A percentile compares a stretch with the other conserved stretches of the same genome.
Evolutionary conservation across 139 green algal genomes (phyloP).

Genomic region (Chlamydomonas sp.): DNA sequence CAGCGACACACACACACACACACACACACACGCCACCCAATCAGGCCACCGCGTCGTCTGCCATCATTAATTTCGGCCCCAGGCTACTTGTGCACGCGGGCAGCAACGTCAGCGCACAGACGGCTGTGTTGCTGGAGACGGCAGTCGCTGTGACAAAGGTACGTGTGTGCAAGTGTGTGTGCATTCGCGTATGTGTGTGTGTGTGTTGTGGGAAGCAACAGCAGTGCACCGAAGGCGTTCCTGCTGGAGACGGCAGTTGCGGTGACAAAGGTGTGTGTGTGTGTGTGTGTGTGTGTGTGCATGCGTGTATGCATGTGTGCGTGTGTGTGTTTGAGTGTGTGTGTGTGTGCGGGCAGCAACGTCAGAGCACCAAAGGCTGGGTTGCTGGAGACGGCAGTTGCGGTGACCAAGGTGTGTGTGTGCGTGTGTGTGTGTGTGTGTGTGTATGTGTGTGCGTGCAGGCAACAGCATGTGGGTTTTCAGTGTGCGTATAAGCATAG

Average conservation of each 20-base stretch:
- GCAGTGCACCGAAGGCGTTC: conserved; percentile 34
- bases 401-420: background rate
- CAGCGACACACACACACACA: too few species aligned
- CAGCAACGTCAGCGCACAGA: background rate
- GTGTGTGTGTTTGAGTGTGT: background rate
- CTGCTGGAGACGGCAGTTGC: conserved; percentile 44
- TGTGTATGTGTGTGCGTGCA: background rate
- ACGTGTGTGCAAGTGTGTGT: background rate
- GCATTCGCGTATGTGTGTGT: background rate
- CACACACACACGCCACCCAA: conserved; percentile 14
- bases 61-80: conserved; percentile 82
- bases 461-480: background rate
- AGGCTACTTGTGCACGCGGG: conserved; percentile 26
- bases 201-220: conserved; percentile 7
- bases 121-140: background rate
- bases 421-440: background rate
- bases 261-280: conserved; percentile 39
- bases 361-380: background rate
- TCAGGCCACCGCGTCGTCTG: conserved; percentile 53
- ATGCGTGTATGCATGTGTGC: conserved; percentile 35
- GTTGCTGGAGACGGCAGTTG: background rate
- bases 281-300: background rate
- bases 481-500: too few species aligned
- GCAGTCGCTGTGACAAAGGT: background rate
- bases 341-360: background rate